Base-by-base conservation (phyloP, 106 monocot species). In the Alisma plantagoaquatica region DNA sequence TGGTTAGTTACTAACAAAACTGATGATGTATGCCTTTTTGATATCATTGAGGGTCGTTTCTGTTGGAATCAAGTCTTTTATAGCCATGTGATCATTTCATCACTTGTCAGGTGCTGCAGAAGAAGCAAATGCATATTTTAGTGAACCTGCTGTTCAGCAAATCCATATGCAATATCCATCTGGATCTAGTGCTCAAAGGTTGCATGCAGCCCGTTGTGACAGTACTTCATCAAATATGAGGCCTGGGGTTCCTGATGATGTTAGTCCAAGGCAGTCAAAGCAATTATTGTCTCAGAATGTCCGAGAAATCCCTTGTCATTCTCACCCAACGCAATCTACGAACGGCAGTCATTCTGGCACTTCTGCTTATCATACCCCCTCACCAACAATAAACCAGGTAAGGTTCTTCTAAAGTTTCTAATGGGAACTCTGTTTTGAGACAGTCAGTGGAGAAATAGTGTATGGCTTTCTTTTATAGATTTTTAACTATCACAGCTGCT, bases 321-420 rank as follows among this genome's bases (percentile, higher is more conserved):
- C 63, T 50, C 72, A 84, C 60, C 59, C 64, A 33, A 50, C 32
- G 47, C 79, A 70, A 15, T 54, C 58, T 57, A 41, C 60, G 41
- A 83, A 62, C 60, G 46, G 53, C 28, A 31, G 54, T 27, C n/a
- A 70, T 38, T 70, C 67, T 41, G 69, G 57, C 66, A 49, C 69
- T 17, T 60, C 88, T 52, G 68, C 75, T 18, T 96, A 71, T 60
- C 76, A 70, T 60, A 96, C 89, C 49, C 96, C 96, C 60, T 87
- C 87, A 19, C 89, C 96, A 42, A 71, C 68, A 5, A 50, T 33
- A 47, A 46, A 67, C 43, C 96, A 88, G 80, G 94, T 96, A 41
- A 27, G 56, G n/a, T n/a, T n/a, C n/a, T n/a, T n/a, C n/a, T n/a
- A n/a, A n/a, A n/a, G n/a, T n/a, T n/a, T n/a, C n/a, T n/a, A n/a